Evolutionary conservation across 208 protist species (phyloP).

Genomic region (Wallacemonas sp.): DNA sequence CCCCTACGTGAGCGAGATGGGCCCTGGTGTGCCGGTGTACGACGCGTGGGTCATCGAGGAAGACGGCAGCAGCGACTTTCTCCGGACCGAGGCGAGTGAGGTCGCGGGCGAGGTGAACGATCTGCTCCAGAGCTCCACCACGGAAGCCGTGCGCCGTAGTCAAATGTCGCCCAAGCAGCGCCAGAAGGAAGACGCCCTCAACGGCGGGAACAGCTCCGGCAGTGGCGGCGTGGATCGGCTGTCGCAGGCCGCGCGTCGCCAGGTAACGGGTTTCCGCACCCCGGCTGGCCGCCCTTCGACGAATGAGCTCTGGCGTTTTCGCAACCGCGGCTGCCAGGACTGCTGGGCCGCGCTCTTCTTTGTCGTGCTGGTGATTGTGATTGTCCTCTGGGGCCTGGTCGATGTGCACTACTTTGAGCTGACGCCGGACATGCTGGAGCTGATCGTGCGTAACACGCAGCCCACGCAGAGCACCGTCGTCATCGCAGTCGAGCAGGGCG

Average conservation of each 20-base stretch:
- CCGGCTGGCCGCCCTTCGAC: slow-evolving; percentile 21
- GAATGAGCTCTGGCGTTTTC: slow-evolving; percentile 72
- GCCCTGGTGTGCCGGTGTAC: slow-evolving; percentile 43
- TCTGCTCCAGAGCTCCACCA: slow-evolving; percentile 7
- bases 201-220: neutral
- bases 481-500: slow-evolving; percentile 17
- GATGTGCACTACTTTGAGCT: slow-evolving; percentile 46
- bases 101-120: slow-evolving; percentile 1
- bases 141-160: neutral
- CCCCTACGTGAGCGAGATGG: slow-evolving; percentile 40
- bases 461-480: slow-evolving; percentile 22
- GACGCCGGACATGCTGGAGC: slow-evolving; percentile 19
- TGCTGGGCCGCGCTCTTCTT: slow-evolving; percentile 60
- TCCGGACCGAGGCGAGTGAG: neutral
- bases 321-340: slow-evolving; percentile 53
- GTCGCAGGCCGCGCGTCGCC: neutral
- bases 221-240: neutral
- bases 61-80: slow-evolving; percentile 24
- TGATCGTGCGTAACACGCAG: slow-evolving; percentile 13
- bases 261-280: slow-evolving; percentile 2
- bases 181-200: neutral
- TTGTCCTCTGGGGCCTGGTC: slow-evolving; percentile 38
- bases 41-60: slow-evolving; percentile 36
- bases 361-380: slow-evolving; percentile 22
- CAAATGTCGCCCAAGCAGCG: neutral